Evolutionary conservation across 2,329 filamentous ascomycete species (phyloP).

Genomic region (Fusarium heterosporum): DNA sequence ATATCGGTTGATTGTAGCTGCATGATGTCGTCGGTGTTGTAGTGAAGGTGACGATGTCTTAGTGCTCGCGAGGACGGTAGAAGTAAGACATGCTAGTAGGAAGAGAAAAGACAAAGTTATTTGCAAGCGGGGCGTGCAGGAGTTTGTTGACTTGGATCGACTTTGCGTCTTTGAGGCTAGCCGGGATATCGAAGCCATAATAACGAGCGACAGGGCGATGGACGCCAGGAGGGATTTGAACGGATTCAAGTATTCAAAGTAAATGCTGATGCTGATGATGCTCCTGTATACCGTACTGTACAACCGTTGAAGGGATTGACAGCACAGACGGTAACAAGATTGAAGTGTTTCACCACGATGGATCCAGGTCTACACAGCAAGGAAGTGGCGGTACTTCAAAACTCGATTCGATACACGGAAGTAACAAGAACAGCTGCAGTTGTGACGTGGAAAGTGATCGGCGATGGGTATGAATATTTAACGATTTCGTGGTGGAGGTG

Average conservation of each 20-base stretch:
- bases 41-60: constrained; percentile 35
- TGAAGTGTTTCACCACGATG: constrained; percentile 46
- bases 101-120: constrained; percentile 31
- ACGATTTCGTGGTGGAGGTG: constrained; percentile 2
- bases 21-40: constrained; percentile 24
- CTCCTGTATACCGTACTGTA: not conserved
- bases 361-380: constrained; percentile 24
- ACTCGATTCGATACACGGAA: constrained; percentile 1
- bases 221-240: constrained; percentile 14
- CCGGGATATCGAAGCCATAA: constrained; percentile 33
- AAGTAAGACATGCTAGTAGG: constrained; percentile 42
- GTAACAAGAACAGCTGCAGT: constrained; percentile 20
- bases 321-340: constrained; percentile 34
- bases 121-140: constrained; percentile 27
- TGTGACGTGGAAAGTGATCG: not conserved
- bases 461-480: constrained; percentile 16
- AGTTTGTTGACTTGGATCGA: constrained; percentile 8
- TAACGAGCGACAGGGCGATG: constrained; percentile 35
- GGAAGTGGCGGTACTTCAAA: constrained; percentile 25
- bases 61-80: constrained; percentile 32
- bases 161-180: constrained; percentile 9
- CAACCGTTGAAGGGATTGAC: constrained; percentile 19
- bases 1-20: constrained; percentile 15
- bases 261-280: constrained; percentile 1
- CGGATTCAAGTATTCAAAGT: not conserved